Conservation (phyloP, 306 rosid species). For the Lupinus albus region DNA sequence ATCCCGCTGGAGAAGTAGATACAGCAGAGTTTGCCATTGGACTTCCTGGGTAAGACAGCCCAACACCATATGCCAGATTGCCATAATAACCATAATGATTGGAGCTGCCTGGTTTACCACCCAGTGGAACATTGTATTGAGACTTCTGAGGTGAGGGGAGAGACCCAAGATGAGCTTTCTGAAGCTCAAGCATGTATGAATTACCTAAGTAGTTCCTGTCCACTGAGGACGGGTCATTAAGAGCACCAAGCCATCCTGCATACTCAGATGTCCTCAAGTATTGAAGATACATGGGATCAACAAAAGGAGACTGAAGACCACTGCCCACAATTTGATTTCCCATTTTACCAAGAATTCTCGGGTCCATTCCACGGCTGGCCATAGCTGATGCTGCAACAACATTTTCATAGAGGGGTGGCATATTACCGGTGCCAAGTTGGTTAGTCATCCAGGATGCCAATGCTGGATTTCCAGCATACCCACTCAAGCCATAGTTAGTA, state of each 20-base stretch:
- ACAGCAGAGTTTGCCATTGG: conserved; percentile 71
- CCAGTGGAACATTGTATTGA: conserved; percentile 65
- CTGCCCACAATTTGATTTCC: conserved; percentile 71
- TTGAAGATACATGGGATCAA: conserved; percentile 85
- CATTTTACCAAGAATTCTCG: conserved; percentile 69
- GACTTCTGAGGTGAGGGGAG: conserved; percentile 80
- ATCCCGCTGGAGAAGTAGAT: conserved; percentile 75
- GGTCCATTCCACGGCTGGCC: conserved; percentile 65
- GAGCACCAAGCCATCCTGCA: conserved; percentile 77
- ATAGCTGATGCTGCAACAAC: conserved; percentile 76
- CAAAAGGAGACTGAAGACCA: conserved; percentile 75
- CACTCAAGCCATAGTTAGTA: conserved; percentile 67
- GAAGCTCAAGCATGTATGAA: conserved; percentile 82
- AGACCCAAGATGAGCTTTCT: conserved; percentile 80
- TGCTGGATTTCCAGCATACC: conserved; percentile 75
- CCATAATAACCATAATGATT: conserved; percentile 84
- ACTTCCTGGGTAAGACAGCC: conserved; percentile 86
- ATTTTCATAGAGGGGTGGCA: conserved; percentile 75
- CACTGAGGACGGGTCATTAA: conserved; percentile 63
- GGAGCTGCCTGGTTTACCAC: conserved; percentile 69
- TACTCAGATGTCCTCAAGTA: conserved; percentile 86
- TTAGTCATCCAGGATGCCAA: conserved; percentile 76
- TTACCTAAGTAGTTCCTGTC: conserved; percentile 62
- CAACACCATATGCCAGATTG: conserved; percentile 73
- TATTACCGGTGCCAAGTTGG: conserved; percentile 75